These are phyloP conservation scores for Taphrina populina DNA, from an alignment of 1,139 yeast genomes.

Conservation along the genomic window DNA sequence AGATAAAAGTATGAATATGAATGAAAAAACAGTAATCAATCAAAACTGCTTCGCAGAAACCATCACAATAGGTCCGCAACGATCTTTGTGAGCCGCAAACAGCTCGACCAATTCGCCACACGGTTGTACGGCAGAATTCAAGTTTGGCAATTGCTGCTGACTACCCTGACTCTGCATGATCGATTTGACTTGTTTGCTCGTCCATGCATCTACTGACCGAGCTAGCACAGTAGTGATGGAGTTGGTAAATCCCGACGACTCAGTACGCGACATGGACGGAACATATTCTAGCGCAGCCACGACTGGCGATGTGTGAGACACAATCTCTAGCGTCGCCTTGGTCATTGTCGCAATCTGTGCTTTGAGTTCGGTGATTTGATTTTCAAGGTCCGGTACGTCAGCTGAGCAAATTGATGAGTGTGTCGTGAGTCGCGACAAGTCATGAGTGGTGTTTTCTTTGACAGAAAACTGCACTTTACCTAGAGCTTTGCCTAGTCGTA, in stretches of 20 bases:
- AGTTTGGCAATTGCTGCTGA: background rate
- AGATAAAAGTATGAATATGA: background rate
- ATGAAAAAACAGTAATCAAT: too few species aligned
- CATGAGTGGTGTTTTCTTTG: background rate
- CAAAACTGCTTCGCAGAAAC: constrained; percentile 15
- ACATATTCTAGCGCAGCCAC: constrained; percentile 4
- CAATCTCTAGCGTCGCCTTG: background rate
- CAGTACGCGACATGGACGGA: background rate
- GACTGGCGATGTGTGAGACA: constrained; percentile 1
- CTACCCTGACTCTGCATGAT: background rate
- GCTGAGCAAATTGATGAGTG: background rate
- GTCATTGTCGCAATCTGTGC: constrained; percentile 1
- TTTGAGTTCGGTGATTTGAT: constrained; percentile 10
- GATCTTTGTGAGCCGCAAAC: constrained; percentile 15
- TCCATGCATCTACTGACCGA: background rate
- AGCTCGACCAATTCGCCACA: constrained; percentile 23
- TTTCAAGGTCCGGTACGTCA: constrained; percentile 2
- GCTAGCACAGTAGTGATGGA: background rate
- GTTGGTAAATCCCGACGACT: background rate
- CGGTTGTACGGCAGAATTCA: background rate
- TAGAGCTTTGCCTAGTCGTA: background rate
- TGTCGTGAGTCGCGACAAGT: background rate
- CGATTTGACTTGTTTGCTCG: background rate
- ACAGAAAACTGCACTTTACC: constrained; percentile 10
- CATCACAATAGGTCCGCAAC: constrained; percentile 11